These are phyloP conservation scores for Metarhizium guizhouense DNA, from an alignment of 2,329 filamentous ascomycete species.

Conservation along the genomic window DNA sequence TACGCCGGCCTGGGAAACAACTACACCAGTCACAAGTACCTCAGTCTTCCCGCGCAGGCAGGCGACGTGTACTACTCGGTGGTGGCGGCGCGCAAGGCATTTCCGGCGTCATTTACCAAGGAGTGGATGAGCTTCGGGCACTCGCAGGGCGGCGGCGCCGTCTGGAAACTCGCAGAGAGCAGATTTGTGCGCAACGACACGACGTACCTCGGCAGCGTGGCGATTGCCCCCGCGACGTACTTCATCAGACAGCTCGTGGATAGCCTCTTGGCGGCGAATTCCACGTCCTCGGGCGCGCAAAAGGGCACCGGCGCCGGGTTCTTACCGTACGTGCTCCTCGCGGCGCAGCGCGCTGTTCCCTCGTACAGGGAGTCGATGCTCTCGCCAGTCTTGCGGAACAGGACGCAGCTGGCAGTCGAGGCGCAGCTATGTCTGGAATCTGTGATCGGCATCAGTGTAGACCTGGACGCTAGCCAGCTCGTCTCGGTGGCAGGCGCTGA, in stretches of 20 bases:
- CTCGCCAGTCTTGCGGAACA: conserved; percentile 1
- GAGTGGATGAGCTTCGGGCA: conserved; percentile 10
- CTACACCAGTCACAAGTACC: conserved; percentile 12
- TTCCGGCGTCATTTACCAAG: conserved; percentile 3
- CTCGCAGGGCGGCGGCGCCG: conserved; percentile 13
- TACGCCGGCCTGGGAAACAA: conserved; percentile 14
- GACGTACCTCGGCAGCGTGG: conserved; percentile 10
- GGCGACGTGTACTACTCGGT: conserved; percentile 10
- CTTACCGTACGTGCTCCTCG: conserved; percentile 4
- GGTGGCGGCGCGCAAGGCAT: conserved; percentile 4
- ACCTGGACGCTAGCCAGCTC: background rate
- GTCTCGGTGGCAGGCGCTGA: background rate
- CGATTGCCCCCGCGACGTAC: conserved; percentile 7
- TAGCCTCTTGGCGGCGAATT: background rate
- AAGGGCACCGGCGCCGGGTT: background rate
- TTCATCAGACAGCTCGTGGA: background rate
- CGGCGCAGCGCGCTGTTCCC: conserved; percentile 1
- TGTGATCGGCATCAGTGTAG: conserved; percentile 1
- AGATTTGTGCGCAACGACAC: conserved; percentile 3
- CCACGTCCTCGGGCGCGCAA: background rate
- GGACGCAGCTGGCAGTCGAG: conserved; percentile 1
- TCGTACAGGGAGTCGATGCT: conserved; percentile 4
- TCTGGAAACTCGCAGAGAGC: conserved; percentile 13
- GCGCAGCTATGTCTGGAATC: conserved; percentile 5
- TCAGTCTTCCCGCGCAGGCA: conserved; percentile 7